phyloP scores from a whole-genome alignment of 305 asterid species.

The Fraxinus greggii region DNA sequence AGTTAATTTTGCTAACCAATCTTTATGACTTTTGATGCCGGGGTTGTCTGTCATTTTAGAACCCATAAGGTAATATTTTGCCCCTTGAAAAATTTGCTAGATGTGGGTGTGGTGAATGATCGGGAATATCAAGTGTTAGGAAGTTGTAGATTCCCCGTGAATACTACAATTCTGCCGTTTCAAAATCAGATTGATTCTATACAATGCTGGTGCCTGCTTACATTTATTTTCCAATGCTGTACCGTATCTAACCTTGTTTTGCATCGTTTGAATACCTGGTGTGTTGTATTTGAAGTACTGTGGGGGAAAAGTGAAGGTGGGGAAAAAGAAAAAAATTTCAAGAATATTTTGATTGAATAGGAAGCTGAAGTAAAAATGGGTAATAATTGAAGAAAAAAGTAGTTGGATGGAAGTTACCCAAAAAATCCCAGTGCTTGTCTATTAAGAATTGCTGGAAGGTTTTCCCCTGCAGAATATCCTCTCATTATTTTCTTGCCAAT shows the following conservation, averaged over 20 bases:
- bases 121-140: neutral
- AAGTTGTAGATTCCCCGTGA: constrained; percentile 1
- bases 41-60: constrained; percentile 6
- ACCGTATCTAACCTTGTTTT: neutral
- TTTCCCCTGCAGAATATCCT: neutral
- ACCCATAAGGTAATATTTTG: neutral
- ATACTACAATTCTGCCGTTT: neutral
- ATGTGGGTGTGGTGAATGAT: neutral
- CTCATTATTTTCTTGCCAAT: neutral
- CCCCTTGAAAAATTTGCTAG: neutral
- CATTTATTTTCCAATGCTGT: constrained; percentile 1
- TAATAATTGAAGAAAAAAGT: neutral
- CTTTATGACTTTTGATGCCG: neutral
- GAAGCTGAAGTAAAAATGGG: neutral
- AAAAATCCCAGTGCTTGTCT: neutral
- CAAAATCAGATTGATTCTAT: neutral
- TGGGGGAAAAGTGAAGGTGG: neutral
- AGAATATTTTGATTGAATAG: neutral
- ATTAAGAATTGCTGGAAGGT: neutral
- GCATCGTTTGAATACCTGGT: neutral
- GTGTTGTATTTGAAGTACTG: neutral
- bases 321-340: neutral
- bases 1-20: constrained; percentile 4
- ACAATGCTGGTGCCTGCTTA: neutral
- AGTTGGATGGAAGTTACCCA: neutral